Evolutionary conservation across 805 yeast species (phyloP), one percentile per base, ranked within the genome.

Genomic region (Myxozyma nipponensis): DNA sequence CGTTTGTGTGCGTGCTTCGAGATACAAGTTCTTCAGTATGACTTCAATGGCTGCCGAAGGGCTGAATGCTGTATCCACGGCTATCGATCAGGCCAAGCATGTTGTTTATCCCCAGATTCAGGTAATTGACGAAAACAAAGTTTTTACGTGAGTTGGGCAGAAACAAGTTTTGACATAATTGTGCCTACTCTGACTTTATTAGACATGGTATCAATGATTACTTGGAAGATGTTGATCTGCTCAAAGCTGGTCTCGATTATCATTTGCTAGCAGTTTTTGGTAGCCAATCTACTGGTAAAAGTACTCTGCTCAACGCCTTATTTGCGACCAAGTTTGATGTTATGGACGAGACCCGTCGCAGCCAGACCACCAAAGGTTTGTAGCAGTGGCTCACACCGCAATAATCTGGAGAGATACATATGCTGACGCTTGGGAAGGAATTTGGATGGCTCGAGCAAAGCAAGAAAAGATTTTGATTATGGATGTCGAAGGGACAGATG

Each of bases 401-500:
- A n/a, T n/a, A n/a, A 18, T 15, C 15, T 39, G 17, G 10, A n/a
- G 21, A 18, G 46, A 9, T 9, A 22, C 3, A 18, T 18, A 24
- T 46, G 30, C 24, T 35, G 15, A 35, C 24, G 23, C n/a, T 15
- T 10, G 19, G 3, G 5, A 23, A 58, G 61, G 62, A 10, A 58
- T 58, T 21, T 58, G 62, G 62, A 46, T 58, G 54, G 41, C 60
- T n/a, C 38, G 55, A 25, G 62, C 61, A 6, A 48, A 51, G 35
- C 54, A 59, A 28, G 53, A 53, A 4, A 74, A 80, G 56, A 73
- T 88, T 9, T 76, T 87, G 54, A 95, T 93, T 1, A 77, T 93
- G 77, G 98, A 93, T 65, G 98, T 93, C n/a, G 98, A 93, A 70
- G 98, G 98, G 43, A 90, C 97, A 0, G 98, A 93, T 70, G 98